Base-by-base conservation (phyloP, 257 asterid species). In the Capsicum baccatum region DNA sequence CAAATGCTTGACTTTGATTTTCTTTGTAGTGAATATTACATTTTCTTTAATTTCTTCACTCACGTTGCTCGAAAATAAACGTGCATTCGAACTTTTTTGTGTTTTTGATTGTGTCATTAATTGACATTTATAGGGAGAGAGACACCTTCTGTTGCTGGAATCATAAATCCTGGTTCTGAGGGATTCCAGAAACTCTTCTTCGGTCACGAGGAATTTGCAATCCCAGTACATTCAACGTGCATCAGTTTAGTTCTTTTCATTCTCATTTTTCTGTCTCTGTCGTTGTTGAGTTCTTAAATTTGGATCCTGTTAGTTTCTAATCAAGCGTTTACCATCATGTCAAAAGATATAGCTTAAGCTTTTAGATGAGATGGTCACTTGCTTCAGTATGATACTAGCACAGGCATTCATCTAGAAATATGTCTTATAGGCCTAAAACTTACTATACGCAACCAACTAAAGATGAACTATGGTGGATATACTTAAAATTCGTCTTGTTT, bases 1-100 rank as follows among this genome's bases (percentile, higher is more conserved):
- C 96, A 97, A 86, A 95, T 95, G 99, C 99, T 95, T 84, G 99
- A 95, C 88, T 95, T 95, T 88, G 99, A 95, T 88, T 93, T 95
- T 90, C 97, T 94, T 76, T 95, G 96, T 37, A 37, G 42, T 37
- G 85, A 98, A 97, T 96, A 47, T 69, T 69, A 69, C 79, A 69
- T 62, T 62, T 62, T 11, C 26, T 26, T 26, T 26, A 26, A 26
- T n/a, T 9, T 60, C 67, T 33, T 60, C 9, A 60, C n/a, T 60
- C 35, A n/a, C 14, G 35, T 60, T 60, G 67, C 67, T 60, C 35
- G 14, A 60, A 59, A 60, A 60, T 60, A 13, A 60, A 60, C 6
- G 35, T 60, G 67, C 9, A 60, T n/a, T 12, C 67, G n/a, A 60
- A n/a, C 67, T 60, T n/a, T 17, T 60, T n/a, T 2, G 35, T 60